These are phyloP conservation scores for Parathielavia appendiculata DNA, from an alignment of 495 filamentous ascomycete species.

Conservation along the genomic window DNA sequence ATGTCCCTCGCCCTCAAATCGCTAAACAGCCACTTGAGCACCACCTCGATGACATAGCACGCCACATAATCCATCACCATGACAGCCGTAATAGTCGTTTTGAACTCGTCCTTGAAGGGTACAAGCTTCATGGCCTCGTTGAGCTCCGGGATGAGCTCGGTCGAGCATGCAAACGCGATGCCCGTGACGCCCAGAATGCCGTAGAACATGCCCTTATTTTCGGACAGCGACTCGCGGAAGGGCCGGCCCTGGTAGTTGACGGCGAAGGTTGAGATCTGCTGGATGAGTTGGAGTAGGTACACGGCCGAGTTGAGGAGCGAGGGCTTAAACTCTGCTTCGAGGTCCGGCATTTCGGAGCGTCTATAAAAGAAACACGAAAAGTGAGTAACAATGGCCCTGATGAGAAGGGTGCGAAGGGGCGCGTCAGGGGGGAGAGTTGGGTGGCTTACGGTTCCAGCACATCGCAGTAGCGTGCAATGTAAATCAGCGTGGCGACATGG, in stretches of 20 bases:
- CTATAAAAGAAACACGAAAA: conserved; percentile 37
- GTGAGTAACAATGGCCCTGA: neutral
- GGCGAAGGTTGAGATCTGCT: conserved; percentile 98
- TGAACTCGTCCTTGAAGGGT: conserved; percentile 88
- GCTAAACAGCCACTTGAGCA: conserved; percentile 79
- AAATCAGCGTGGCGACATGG: conserved; percentile 90
- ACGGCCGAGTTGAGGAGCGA: conserved; percentile 95
- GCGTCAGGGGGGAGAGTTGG: too few species aligned
- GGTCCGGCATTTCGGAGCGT: conserved; percentile 67
- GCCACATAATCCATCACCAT: conserved; percentile 88
- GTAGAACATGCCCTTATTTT: conserved; percentile 98
- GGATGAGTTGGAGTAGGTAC: conserved; percentile 96
- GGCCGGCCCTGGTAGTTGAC: conserved; percentile 99
- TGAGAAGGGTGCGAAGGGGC: neutral
- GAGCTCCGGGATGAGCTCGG: conserved; percentile 91
- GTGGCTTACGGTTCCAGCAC: conserved; percentile 68
- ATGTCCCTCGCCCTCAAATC: conserved; percentile 95
- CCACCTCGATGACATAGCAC: conserved; percentile 86
- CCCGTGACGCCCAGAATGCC: conserved; percentile 82
- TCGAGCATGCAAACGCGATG: conserved; percentile 93
- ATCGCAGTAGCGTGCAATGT: conserved; percentile 86
- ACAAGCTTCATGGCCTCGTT: conserved; percentile 92
- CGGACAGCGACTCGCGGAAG: conserved; percentile 90
- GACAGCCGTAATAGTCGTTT: conserved; percentile 70
- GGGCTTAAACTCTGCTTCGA: conserved; percentile 91